Evolutionary conservation across 176 grass and related monocot genomes (phyloP).

Genomic region (Bonia amplexicaulis): DNA sequence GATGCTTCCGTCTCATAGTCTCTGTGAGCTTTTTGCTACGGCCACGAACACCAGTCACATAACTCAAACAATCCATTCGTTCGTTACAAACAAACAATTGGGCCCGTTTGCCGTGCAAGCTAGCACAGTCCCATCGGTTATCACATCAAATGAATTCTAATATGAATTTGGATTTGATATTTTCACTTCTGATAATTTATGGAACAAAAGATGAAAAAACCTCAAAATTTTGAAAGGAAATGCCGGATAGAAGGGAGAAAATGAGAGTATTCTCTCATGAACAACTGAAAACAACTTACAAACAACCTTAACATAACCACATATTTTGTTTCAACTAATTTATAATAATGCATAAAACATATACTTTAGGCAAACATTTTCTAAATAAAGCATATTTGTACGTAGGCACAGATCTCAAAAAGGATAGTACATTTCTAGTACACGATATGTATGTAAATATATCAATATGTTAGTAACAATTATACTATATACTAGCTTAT

Average conservation of each 20-base stretch:
- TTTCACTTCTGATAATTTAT: background rate
- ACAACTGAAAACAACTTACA: background rate
- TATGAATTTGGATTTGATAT: background rate
- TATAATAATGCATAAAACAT: background rate
- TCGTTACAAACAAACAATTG: conserved; percentile 2
- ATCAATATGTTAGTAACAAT: no score
- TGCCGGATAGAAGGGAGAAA: background rate
- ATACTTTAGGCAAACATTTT: background rate
- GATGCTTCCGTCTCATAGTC: conserved; percentile 13
- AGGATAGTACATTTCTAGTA: no score
- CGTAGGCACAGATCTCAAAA: no score
- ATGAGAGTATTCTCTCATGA: background rate
- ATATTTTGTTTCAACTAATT: background rate
- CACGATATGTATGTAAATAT: no score
- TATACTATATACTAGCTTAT: no score
- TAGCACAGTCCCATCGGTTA: background rate
- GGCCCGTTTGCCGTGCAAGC: background rate
- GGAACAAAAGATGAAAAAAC: background rate
- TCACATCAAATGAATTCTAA: background rate
- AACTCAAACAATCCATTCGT: conserved; percentile 28
- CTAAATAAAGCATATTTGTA: background rate
- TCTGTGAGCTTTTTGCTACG: background rate
- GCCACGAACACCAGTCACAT: conserved; percentile 1
- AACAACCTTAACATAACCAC: background rate
- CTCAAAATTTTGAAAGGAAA: background rate